phyloP scores from a whole-genome alignment of 345 rosid genomes.

The Trapa incisa region DNA sequence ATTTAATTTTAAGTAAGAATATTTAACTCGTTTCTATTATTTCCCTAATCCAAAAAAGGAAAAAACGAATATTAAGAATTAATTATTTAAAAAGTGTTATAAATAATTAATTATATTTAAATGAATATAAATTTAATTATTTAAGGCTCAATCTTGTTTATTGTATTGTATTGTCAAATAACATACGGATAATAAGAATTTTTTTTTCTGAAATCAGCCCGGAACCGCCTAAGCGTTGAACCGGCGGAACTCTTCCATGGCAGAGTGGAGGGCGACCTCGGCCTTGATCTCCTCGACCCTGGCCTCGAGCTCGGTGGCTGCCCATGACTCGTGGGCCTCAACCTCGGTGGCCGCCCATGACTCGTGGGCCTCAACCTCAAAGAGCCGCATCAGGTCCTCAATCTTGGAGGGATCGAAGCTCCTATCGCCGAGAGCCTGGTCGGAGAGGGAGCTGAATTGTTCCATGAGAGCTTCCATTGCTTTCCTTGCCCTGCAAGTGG shows the following conservation, averaged over 20 bases:
- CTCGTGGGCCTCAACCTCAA: conserved; percentile 72
- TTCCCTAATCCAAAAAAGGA: too few relatives aligned
- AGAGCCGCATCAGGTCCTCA: conserved; percentile 69
- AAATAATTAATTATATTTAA: too few relatives aligned
- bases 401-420: conserved; percentile 56
- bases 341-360: conserved; percentile 67
- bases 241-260: conserved; percentile 56
- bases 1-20: too few relatives aligned
- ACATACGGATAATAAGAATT: too few relatives aligned
- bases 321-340: conserved; percentile 65
- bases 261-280: conserved; percentile 48
- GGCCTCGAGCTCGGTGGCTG: conserved; percentile 43
- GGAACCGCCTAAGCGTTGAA: conserved; percentile 50
- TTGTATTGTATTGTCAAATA: too few relatives aligned
- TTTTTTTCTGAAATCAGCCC: too few relatives aligned
- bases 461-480: conserved; percentile 67
- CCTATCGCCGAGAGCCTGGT: conserved; percentile 58
- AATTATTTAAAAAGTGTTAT: too few relatives aligned
- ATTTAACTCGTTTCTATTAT: too few relatives aligned
- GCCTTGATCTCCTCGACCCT: conserved; percentile 34
- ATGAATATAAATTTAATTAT: too few relatives aligned
- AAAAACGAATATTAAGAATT: too few relatives aligned
- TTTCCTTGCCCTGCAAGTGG: background rate
- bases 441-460: conserved; percentile 65
- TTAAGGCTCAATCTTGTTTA: too few relatives aligned